Evolutionary conservation across 495 filamentous ascomycete genomes (phyloP).

Genomic region (Talaromyces borbonicus): DNA sequence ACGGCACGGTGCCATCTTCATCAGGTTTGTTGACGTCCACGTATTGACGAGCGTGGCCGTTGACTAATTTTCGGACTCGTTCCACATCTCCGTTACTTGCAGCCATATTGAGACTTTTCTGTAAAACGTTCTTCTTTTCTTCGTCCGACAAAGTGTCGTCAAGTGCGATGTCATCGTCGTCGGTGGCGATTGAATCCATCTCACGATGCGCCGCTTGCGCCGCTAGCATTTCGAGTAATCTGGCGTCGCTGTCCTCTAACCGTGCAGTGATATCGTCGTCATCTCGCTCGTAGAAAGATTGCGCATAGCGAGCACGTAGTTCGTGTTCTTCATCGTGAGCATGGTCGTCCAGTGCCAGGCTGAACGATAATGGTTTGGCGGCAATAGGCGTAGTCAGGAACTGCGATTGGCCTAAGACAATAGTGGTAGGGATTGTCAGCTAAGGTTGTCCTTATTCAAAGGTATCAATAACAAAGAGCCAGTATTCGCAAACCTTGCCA

Average conservation of each 20-base stretch:
- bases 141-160: constrained; percentile 63
- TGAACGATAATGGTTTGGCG: constrained; percentile 75
- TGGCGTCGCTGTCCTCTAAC: constrained; percentile 71
- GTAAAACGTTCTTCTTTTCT: constrained; percentile 72
- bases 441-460: background rate
- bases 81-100: constrained; percentile 92
- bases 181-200: constrained; percentile 57
- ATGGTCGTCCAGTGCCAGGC: constrained; percentile 69
- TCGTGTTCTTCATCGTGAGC: constrained; percentile 34
- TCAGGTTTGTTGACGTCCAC: constrained; percentile 87
- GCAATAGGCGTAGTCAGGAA: constrained; percentile 79
- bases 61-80: constrained; percentile 64
- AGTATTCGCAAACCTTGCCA: constrained; percentile 70
- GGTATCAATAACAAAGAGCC: constrained; percentile 11
- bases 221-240: constrained; percentile 92
- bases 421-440: background rate
- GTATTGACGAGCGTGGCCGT: constrained; percentile 62
- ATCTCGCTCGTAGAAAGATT: constrained; percentile 39
- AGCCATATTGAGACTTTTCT: constrained; percentile 87
- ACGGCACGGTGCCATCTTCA: constrained; percentile 85
- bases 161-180: constrained; percentile 68
- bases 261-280: constrained; percentile 52
- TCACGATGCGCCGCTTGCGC: constrained; percentile 77
- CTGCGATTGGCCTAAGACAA: constrained; percentile 75
- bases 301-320: constrained; percentile 27